phyloP scores from a whole-genome alignment of 495 filamentous ascomycete genomes.

The Ascobolus immersus region DNA sequence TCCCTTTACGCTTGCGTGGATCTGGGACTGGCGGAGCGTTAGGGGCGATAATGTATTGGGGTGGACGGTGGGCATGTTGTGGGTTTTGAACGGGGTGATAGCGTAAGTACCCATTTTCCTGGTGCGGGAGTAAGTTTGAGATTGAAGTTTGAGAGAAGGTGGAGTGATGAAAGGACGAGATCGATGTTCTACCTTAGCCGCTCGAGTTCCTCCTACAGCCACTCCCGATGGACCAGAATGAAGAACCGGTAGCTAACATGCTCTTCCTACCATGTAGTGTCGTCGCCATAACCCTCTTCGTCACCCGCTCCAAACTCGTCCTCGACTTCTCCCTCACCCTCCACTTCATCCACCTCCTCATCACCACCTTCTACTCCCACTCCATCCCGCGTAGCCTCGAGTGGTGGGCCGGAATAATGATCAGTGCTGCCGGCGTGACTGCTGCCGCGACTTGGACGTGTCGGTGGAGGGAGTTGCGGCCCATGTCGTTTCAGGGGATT shows the following conservation, averaged over 20 bases:
- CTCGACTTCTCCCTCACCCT: conserved; percentile 82
- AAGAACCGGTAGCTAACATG: conserved; percentile 2
- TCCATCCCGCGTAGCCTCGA: conserved; percentile 45
- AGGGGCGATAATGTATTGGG: conserved; percentile 76
- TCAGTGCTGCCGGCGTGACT: conserved; percentile 42
- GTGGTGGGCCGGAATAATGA: conserved; percentile 67
- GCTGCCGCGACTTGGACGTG: conserved; percentile 68
- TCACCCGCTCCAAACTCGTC: conserved; percentile 70
- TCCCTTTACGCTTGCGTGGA: conserved; percentile 38
- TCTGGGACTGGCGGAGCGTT: conserved; percentile 60
- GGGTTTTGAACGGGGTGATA: conserved; percentile 51
- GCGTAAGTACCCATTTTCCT: conserved; percentile 32
- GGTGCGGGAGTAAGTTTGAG: background rate
- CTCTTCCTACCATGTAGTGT: conserved; percentile 24
- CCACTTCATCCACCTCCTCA: conserved; percentile 61
- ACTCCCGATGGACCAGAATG: background rate
- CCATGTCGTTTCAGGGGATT: conserved; percentile 61
- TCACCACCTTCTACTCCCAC: conserved; percentile 49
- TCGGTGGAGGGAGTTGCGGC: conserved; percentile 62
- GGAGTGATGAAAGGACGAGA: background rate
- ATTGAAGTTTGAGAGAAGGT: background rate
- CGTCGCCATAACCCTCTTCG: conserved; percentile 49
- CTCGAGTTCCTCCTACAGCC: background rate
- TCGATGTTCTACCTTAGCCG: background rate
- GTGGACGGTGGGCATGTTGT: conserved; percentile 73